Percentiles rank a stretch among this genome's conserved stretches.
Conservation (phyloP, 1,284 basidiomycete genomes). For the Cutaneotrichosporon spelunceum region DNA sequence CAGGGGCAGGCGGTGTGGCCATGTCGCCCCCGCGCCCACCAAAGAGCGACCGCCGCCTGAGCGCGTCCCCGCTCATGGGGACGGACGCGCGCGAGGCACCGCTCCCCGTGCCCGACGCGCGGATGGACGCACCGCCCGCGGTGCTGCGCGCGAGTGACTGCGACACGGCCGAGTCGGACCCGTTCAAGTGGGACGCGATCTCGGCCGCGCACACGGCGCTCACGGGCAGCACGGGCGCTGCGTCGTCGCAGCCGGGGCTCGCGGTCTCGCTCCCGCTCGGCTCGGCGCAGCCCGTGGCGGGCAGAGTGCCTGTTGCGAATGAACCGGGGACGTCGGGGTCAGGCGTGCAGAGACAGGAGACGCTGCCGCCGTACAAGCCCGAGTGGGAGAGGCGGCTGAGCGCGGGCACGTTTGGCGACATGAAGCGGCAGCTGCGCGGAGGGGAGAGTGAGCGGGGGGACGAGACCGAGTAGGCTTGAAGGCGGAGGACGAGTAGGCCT, state of each 20-base stretch:
- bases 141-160: neutral
- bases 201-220: neutral
- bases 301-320: neutral
- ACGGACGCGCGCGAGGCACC: too few relatives aligned
- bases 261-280: neutral
- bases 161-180: neutral
- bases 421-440: slow-evolving; percentile 5
- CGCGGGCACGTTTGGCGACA: neutral
- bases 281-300: neutral
- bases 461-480: neutral
- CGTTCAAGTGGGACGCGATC: neutral
- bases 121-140: too few relatives aligned
- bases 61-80: neutral
- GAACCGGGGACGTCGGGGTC: neutral
- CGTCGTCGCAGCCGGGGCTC: neutral
- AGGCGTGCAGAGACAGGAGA: neutral
- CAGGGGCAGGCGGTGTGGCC: neutral
- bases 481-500: neutral
- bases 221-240: neutral
- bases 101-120: too few relatives aligned
- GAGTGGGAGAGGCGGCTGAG: neutral
- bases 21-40: neutral
- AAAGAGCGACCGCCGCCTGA: neutral
- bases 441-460: neutral
- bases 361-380: neutral